These are phyloP conservation scores for Acer yangbiense DNA, from an alignment of 345 rosid genomes.

Conservation along the genomic window DNA sequence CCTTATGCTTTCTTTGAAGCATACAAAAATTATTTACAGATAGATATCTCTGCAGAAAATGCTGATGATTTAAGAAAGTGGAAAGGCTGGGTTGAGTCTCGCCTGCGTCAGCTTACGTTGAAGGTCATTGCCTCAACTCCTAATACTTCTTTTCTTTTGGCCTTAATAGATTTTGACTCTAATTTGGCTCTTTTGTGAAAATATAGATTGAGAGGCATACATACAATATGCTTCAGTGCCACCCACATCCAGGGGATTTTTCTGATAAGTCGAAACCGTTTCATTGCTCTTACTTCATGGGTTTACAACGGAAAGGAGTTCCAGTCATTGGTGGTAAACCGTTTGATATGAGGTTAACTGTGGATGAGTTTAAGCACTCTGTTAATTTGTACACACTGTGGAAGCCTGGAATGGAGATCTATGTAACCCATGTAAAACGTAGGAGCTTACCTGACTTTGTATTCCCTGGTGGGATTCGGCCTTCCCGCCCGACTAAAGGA, in stretches of 20 bases:
- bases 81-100: slow-evolving; percentile 99
- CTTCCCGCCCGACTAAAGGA: slow-evolving; percentile 59
- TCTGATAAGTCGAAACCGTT: slow-evolving; percentile 69
- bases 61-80: slow-evolving; percentile 84
- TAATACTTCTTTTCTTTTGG: background rate
- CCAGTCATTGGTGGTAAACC: slow-evolving; percentile 72
- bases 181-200: slow-evolving; percentile 26
- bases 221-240: slow-evolving; percentile 85
- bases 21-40: slow-evolving; percentile 87
- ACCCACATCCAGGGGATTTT: slow-evolving; percentile 90
- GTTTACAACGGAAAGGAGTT: slow-evolving; percentile 91
- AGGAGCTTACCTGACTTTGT: slow-evolving; percentile 77
- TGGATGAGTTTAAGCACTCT: slow-evolving; percentile 76
- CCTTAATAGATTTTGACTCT: slow-evolving; percentile 9
- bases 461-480: slow-evolving; percentile 82
- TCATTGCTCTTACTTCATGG: slow-evolving; percentile 86
- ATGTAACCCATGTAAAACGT: slow-evolving; percentile 71
- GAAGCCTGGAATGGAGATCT: slow-evolving; percentile 89
- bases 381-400: slow-evolving; percentile 59
- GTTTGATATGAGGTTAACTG: slow-evolving; percentile 89
- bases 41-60: slow-evolving; percentile 78
- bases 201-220: slow-evolving; percentile 89
- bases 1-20: slow-evolving; percentile 90
- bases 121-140: slow-evolving; percentile 48
- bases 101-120: slow-evolving; percentile 89